These are phyloP conservation scores for Phlyctochytrium bullatum DNA, from an alignment of 192 early-diverging fungal genomes.

Conservation along the genomic window DNA sequence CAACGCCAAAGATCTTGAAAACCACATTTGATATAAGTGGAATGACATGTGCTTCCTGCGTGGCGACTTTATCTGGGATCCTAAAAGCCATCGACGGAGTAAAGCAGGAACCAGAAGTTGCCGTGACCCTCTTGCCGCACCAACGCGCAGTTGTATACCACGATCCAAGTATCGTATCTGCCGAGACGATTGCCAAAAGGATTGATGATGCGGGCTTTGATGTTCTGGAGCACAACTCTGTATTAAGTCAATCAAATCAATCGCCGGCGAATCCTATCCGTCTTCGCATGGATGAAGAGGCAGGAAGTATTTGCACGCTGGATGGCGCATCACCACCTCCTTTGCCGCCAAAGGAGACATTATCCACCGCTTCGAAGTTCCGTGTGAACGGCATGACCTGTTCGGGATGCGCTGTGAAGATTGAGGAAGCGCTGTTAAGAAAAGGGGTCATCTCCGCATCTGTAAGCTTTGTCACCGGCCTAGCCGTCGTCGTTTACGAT, in stretches of 20 bases:
- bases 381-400: constrained; percentile 49
- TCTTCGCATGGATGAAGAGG: too few species aligned
- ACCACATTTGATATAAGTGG: constrained; percentile 37
- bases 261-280: too few species aligned
- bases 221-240: constrained; percentile 40
- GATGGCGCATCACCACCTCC: neutral
- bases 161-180: constrained; percentile 18
- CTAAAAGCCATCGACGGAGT: constrained; percentile 7
- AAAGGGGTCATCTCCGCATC: constrained; percentile 17
- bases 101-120: neutral
- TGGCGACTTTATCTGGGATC: constrained; percentile 65
- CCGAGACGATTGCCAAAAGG: constrained; percentile 39
- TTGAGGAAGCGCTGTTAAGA: constrained; percentile 29
- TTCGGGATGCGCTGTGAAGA: constrained; percentile 37
- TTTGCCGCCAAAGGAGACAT: neutral
- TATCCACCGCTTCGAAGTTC: constrained; percentile 29
- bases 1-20: neutral
- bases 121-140: constrained; percentile 66
- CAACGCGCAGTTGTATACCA: constrained; percentile 54
- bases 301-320: neutral
- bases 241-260: too few species aligned
- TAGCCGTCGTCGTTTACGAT: constrained; percentile 44
- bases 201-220: constrained; percentile 81
- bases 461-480: constrained; percentile 38
- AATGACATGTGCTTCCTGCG: constrained; percentile 92